Conservation (phyloP, 139 green algal genomes). For the Yamagishiella unicocca region DNA sequence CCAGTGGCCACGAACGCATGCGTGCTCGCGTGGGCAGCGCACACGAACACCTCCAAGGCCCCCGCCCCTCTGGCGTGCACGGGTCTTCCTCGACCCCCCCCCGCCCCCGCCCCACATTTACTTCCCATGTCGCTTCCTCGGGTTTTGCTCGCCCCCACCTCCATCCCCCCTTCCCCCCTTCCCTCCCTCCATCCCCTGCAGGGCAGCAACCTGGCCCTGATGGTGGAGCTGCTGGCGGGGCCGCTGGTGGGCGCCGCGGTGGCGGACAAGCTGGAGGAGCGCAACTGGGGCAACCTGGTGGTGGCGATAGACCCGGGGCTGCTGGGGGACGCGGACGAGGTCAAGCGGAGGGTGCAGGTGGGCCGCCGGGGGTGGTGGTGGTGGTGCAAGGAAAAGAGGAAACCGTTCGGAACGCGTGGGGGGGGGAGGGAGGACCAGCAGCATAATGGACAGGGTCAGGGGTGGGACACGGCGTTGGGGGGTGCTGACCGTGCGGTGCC, state of each 20-base stretch:
- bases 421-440: no score
- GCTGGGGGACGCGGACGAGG: conserved; percentile 62
- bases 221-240: conserved; percentile 85
- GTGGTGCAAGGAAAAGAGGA: not conserved
- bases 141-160: no score
- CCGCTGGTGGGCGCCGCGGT: conserved; percentile 79
- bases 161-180: not conserved
- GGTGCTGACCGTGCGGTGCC: no score
- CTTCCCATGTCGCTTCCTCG: no score
- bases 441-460: no score
- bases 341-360: conserved; percentile 55
- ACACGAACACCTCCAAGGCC: no score
- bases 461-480: no score
- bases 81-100: no score
- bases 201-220: conserved; percentile 78
- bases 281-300: conserved; percentile 88
- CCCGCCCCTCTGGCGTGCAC: no score
- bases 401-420: not conserved
- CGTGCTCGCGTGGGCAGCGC: no score
- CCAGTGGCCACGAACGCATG: no score
- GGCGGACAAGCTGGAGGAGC: conserved; percentile 76
- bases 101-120: no score
- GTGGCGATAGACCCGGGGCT: conserved; percentile 77
- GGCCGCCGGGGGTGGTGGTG: conserved; percentile 18
- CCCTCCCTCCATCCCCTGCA: conserved; percentile 59